These are phyloP conservation scores for Paracoccidioides lutzii DNA, from an alignment of 2,329 filamentous ascomycete genomes.

Conservation along the genomic window DNA sequence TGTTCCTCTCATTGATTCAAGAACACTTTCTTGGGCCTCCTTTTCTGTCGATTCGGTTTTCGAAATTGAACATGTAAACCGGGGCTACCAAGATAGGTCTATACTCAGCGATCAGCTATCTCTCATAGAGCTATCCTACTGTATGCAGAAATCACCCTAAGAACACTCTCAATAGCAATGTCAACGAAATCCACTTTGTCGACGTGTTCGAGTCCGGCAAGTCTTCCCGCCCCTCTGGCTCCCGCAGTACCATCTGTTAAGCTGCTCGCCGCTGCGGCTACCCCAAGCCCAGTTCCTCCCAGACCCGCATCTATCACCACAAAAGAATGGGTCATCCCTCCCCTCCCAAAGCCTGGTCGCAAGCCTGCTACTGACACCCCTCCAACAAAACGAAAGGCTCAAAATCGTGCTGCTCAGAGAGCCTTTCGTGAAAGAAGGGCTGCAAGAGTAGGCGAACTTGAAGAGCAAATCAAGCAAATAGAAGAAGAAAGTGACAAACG, in stretches of 20 bases:
- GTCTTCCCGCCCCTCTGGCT: slow-evolving; percentile 23
- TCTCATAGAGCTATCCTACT: background rate
- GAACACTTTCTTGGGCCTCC: too few relatives aligned
- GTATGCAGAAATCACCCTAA: background rate
- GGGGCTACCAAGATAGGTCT: background rate
- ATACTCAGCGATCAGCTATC: background rate
- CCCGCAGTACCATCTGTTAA: slow-evolving; percentile 22
- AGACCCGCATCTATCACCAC: slow-evolving; percentile 50
- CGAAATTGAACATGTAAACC: background rate
- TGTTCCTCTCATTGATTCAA: background rate
- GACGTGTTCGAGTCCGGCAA: slow-evolving; percentile 27
- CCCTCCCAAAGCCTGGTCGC: slow-evolving; percentile 81
- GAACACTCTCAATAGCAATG: background rate
- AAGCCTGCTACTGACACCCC: slow-evolving; percentile 94
- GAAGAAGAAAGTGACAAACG: slow-evolving; percentile 35
- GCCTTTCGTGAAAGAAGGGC: slow-evolving; percentile 88
- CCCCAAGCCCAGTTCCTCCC: slow-evolving; percentile 23
- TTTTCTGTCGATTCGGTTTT: background rate
- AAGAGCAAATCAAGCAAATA: slow-evolving; percentile 38
- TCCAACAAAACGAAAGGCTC: slow-evolving; percentile 73
- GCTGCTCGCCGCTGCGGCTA: slow-evolving; percentile 23
- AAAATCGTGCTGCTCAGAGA: slow-evolving; percentile 83
- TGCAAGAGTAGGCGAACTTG: slow-evolving; percentile 66
- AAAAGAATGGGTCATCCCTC: slow-evolving; percentile 77
- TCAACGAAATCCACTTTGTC: slow-evolving; percentile 19